Conservation (phyloP, 75 land plant species). For the Selaginella tamariscina region DNA sequence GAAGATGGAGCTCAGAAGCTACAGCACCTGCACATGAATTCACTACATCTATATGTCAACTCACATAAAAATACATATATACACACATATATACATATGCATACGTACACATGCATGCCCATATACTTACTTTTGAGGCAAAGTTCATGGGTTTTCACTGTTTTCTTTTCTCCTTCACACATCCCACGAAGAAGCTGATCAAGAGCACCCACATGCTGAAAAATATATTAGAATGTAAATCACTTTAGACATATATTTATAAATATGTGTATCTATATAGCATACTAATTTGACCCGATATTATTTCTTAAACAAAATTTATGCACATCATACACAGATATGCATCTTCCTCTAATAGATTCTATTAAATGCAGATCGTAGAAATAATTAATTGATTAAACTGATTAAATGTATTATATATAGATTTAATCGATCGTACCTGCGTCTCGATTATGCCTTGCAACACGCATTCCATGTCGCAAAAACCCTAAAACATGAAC, state of each 20-base stretch:
- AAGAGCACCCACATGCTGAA: slow-evolving; percentile 88
- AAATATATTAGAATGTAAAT: background rate
- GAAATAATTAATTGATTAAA: background rate
- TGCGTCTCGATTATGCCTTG: slow-evolving; percentile 47
- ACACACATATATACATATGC: too few species aligned
- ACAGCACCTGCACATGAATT: slow-evolving; percentile 37
- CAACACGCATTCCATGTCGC: slow-evolving; percentile 40
- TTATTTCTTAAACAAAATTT: background rate
- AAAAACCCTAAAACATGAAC: background rate
- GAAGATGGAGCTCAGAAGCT: slow-evolving; percentile 60
- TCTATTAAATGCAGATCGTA: slow-evolving; percentile 1
- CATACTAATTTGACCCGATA: background rate
- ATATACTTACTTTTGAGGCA: slow-evolving; percentile 49
- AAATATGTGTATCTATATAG: background rate
- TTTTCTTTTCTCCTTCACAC: slow-evolving; percentile 66
- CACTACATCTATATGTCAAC: background rate
- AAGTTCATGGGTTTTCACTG: slow-evolving; percentile 71
- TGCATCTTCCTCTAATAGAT: background rate
- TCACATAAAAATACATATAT: background rate
- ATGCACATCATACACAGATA: background rate
- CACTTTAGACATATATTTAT: background rate
- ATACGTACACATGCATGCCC: too few species aligned
- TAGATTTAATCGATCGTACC: slow-evolving; percentile 15
- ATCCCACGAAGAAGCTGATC: slow-evolving; percentile 88
- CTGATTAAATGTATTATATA: background rate